Evolutionary conservation across 441 rosid genomes (phyloP), one percentile per base, ranked within the genome.

Genomic region (Caryocar brasiliense): DNA sequence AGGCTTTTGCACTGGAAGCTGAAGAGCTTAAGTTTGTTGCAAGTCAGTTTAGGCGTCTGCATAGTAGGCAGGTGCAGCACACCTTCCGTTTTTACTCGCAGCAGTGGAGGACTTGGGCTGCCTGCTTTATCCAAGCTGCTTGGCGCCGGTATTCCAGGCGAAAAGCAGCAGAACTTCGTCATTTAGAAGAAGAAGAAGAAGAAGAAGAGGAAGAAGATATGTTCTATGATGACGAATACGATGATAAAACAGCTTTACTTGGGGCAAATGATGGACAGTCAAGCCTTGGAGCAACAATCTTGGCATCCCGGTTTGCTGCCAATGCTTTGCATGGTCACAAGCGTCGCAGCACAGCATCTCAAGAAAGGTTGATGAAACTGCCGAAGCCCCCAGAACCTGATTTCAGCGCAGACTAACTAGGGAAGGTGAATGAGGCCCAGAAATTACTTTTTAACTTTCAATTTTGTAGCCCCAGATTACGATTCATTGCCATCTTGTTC

Each of bases 41-140:
- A 0, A 74, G 90, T 65, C 98, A 86, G 60, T 84, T 90, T 40
- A 74, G 95, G 72, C 75, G 98, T 9, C 87, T 90, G 27, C 98
- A 90, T 46, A 86, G 96, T 40, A 66, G 95, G 42, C 98, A 81
- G 59, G 84, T 90, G 47, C 92, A 86, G 40, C 98, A 90, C 32
- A 86, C 95, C 0, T 90, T 90, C 66, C 78, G 93, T 4, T 89
- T 85, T 73, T 85, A 89, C 70, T 89, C 97, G 0, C 97, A 89
- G 59, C 96, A 90, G 54, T 84, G 95, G 95, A 75, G 92, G 65
- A 90, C 98, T 12, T 90, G 96, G 98, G 98, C 96, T 30, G 61
- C 95, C 26, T 60, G 74, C 70, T 80, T 90, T 42, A 81, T 86
- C 61, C 98, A 90, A 57, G 80, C 95, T 10, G 73, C 95, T 10